Base-by-base conservation (phyloP, 1,139 yeast genomes). In the Kurtzmaniella quercitrusa region DNA sequence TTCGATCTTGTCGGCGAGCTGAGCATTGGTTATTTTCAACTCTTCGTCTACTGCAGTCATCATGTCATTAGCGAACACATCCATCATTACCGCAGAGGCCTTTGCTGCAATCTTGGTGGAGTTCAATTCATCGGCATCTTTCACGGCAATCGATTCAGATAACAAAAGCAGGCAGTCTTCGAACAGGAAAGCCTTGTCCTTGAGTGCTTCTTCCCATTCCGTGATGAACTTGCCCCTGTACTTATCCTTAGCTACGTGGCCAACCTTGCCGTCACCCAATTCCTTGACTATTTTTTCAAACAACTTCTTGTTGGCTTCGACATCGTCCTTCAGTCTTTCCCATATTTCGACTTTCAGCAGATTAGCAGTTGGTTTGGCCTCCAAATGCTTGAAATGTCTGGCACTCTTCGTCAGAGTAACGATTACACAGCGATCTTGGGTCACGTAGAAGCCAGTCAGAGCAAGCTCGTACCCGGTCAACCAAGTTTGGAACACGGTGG, bases 391-490 rank as follows among this genome's bases (percentile, higher is more conserved):
- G 55, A 91, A 68, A 65, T 90, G 85, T 60, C 84, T 87, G 42
- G 95, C 90, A 57, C 91, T 91, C n/a, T 90, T 89, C 43, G 82
- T 85, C 33, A 94, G 83, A 0, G 98, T 91, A 47, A 91, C 75
- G 47, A 93, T 71, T 14, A 81, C 66, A 41, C 83, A 70, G 54
- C 80, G 81, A 39, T 77, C 77, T 44, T 77, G 74, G 5, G 87
- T 78, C 48, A 91, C 68, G 43, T 77, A 81, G 47, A 93, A 66
- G 38, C 82, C 83, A 1, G 98, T 90, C 46, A 95, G 94, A 18
- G 96, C 95, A 59, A 93, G 91, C 60, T 94, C 98, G 60, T 91
- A 93, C 6, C 98, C 97, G 47, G 93, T 70, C 47, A 93, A 70
- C 98, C 98, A 93, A 41, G 85, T 85, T 61, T 91, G 98, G 41